Conservation (phyloP, 1,284 basidiomycete species). For the Phylloboletellus chloephorus region DNA sequence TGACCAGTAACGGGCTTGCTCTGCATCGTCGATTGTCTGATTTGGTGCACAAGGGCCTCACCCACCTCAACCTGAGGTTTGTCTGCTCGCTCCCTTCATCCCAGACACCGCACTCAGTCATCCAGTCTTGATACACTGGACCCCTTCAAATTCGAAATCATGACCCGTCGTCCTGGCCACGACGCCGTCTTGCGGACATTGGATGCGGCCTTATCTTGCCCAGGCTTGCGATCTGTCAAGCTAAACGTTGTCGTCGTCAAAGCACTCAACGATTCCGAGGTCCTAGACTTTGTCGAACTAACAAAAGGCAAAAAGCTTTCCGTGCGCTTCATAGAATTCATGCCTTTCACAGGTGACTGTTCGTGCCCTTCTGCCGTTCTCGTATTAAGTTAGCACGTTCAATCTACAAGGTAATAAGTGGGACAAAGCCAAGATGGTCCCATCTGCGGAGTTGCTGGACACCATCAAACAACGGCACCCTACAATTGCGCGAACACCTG, state of each 20-base stretch:
- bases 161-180: constrained; percentile 74
- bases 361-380: neutral
- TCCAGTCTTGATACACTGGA: constrained; percentile 79
- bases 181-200: constrained; percentile 68
- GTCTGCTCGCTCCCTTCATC: constrained; percentile 6
- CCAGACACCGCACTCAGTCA: constrained; percentile 2
- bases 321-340: constrained; percentile 87
- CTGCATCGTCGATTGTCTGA: constrained; percentile 67
- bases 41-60: constrained; percentile 68
- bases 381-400: constrained; percentile 4
- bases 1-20: constrained; percentile 82
- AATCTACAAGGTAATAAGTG: constrained; percentile 69
- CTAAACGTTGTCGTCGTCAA: constrained; percentile 81
- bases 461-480: constrained; percentile 47
- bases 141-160: constrained; percentile 82
- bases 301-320: constrained; percentile 61
- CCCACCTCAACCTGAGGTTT: constrained; percentile 79
- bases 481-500: constrained; percentile 46
- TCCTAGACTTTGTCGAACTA: constrained; percentile 73
- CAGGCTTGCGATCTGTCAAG: constrained; percentile 59
- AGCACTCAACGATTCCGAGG: constrained; percentile 75
- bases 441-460: constrained; percentile 59
- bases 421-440: constrained; percentile 77
- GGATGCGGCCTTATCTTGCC: constrained; percentile 52
- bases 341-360: constrained; percentile 79